Conservation (phyloP, 139 green algal genomes). For the Spirogloea muscicola region DNA sequence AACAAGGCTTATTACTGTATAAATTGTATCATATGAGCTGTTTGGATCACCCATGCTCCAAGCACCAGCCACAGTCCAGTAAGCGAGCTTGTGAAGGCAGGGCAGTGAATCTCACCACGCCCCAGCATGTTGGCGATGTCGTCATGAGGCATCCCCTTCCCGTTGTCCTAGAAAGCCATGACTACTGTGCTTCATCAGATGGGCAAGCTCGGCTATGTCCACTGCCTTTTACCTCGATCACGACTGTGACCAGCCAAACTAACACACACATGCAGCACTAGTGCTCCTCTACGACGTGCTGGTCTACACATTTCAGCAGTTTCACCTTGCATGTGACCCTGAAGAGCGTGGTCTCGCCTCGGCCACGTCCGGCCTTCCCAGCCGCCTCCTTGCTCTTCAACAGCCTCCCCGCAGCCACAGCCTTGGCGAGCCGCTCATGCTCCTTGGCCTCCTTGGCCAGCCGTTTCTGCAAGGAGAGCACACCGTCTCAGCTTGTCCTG, state of each 20-base stretch:
- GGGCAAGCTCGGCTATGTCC: too few species aligned
- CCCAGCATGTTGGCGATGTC: constrained; percentile 96
- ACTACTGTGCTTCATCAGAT: too few species aligned
- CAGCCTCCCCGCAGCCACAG: constrained; percentile 7
- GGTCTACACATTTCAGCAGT: too few species aligned
- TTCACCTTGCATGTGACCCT: constrained; percentile 72
- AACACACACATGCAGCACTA: too few species aligned
- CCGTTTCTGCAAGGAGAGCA: constrained; percentile 75
- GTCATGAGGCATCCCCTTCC: constrained; percentile 84
- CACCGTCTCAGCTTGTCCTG: too few species aligned
- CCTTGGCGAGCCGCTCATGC: constrained; percentile 65
- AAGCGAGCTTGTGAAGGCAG: too few species aligned
- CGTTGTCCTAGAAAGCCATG: constrained; percentile 82
- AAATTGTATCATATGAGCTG: too few species aligned
- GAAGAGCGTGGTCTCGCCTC: constrained; percentile 61
- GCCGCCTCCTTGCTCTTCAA: constrained; percentile 25
- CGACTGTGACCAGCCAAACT: too few species aligned
- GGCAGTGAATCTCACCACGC: constrained; percentile 29
- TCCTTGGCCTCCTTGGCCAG: constrained; percentile 78
- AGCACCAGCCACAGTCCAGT: neutral
- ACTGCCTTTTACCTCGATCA: too few species aligned
- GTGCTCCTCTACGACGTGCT: too few species aligned
- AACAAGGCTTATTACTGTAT: too few species aligned
- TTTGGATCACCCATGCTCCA: neutral
- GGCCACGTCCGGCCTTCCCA: neutral